These are phyloP conservation scores for Camellia lanceoleosa DNA, from an alignment of 148 eudicot species.

Conservation along the genomic window DNA sequence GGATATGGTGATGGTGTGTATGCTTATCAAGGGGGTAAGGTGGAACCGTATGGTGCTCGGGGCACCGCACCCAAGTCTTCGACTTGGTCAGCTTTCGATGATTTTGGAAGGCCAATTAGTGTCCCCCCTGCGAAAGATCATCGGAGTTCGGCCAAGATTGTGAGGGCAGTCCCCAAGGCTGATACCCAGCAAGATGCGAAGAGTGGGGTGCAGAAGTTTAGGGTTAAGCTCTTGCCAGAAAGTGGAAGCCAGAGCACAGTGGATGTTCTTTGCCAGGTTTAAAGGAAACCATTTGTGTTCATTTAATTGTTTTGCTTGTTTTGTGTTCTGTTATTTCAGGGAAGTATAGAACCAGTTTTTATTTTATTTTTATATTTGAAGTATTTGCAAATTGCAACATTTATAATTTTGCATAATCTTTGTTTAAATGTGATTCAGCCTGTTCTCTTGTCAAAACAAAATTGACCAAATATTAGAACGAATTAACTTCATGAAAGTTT, in stretches of 20 bases:
- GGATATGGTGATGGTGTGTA: slow-evolving; percentile 50
- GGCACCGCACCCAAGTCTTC: slow-evolving; percentile 57
- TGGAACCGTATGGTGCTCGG: slow-evolving; percentile 75
- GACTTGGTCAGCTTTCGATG: slow-evolving; percentile 74
- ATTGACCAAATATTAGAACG: neutral
- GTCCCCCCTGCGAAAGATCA: slow-evolving; percentile 35
- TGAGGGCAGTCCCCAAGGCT: slow-evolving; percentile 77
- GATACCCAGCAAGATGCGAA: slow-evolving; percentile 51
- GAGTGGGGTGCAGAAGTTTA: slow-evolving; percentile 78
- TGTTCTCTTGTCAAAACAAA: neutral
- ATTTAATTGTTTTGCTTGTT: neutral
- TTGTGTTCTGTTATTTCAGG: neutral
- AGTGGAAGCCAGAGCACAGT: slow-evolving; percentile 64
- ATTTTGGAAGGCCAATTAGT: slow-evolving; percentile 81
- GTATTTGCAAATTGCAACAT: neutral
- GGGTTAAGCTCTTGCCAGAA: slow-evolving; percentile 87
- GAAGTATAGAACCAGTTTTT: neutral
- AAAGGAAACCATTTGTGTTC: neutral
- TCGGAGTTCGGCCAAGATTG: slow-evolving; percentile 50
- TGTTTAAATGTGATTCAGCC: neutral
- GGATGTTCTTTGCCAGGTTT: slow-evolving; percentile 97
- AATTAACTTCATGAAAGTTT: neutral
- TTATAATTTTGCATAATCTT: neutral
- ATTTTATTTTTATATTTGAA: no score
- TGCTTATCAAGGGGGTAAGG: slow-evolving; percentile 61